Evolutionary conservation across 495 filamentous ascomycete genomes (phyloP), one percentile per base, ranked within the genome.

Genomic region (Penicillium canariense): DNA sequence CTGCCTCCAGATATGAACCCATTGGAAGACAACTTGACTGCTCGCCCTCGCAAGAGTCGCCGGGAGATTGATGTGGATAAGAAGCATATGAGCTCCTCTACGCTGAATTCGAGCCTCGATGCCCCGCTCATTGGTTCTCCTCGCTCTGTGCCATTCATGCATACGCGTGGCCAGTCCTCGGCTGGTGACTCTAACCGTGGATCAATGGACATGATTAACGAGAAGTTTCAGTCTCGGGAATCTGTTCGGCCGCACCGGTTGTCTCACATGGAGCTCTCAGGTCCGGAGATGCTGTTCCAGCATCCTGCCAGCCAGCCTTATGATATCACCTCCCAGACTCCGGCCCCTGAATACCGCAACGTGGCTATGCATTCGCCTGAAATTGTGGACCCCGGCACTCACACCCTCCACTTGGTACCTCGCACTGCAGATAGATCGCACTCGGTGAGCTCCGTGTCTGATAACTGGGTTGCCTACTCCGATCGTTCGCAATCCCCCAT

Each of bases 1-100:
- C 78, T 96, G 50, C 91, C 91, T 2, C 91, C 91, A 0, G 91
- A 96, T 60, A 88, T 95, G 87, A 96, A 96, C 59, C 91, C 91
- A 7, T 72, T 96, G 7, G 91, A 96, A 62, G 84, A 88, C 59
- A 87, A 94, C 59, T 70, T 96, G 32, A 96, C 91, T 5, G 85
- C 89, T 10, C 85, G 90, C 14, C 79, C 84, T 27, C 84, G 83
- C 53, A 91, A 89, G 73, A 63, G 42, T 22, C 80, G 85, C 55
- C 91, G 86, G 72, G 88, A 89, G 66, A 87, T 87, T 0, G 85
- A 86, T 5, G 70, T 87, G 4, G 77, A 77, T 6, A 81, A 81
- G 20, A 74, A 84, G 72, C 67, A 78, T 68, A 55, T 74, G 62
- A 70, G 81, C 64, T 61, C 71, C 48, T 71, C 77, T 67, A 68